phyloP scores from a whole-genome alignment of 805 yeast species.

The Lachancea thermotolerans region DNA sequence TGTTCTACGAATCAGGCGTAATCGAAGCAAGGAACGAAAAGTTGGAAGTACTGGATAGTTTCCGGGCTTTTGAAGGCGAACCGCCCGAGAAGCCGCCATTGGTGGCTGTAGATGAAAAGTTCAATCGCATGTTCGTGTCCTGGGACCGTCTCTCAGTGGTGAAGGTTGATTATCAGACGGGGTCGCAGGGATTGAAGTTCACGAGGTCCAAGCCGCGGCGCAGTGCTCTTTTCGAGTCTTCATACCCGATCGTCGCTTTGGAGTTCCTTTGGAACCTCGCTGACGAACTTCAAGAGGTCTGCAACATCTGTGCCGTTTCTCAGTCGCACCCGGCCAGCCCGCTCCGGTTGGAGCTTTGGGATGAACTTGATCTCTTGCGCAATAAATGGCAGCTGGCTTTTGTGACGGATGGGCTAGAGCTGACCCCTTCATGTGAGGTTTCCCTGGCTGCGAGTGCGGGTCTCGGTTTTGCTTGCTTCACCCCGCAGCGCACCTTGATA shows the following conservation, averaged over 20 bases:
- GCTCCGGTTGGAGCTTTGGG: conserved; percentile 1
- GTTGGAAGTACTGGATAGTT: background rate
- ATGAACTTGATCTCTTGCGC: conserved; percentile 4
- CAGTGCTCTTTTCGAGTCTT: background rate
- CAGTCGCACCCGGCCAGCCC: background rate
- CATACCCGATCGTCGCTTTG: background rate
- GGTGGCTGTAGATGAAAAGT: background rate
- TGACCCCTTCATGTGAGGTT: background rate
- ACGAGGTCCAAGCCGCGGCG: background rate
- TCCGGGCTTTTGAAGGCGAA: background rate
- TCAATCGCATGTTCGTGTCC: conserved; percentile 1
- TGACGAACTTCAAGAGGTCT: background rate
- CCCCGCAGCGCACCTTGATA: conserved; percentile 5
- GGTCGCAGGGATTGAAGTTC: background rate
- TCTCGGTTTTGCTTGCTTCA: conserved; percentile 19
- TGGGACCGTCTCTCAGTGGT: conserved; percentile 3
- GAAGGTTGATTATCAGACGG: background rate
- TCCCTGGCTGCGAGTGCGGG: conserved; percentile 14
- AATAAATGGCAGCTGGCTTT: conserved; percentile 2
- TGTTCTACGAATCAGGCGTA: background rate
- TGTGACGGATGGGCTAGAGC: background rate
- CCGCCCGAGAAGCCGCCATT: background rate
- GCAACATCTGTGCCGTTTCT: background rate
- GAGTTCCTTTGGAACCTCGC: background rate
- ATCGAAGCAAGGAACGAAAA: conserved; percentile 1